A percentile compares a stretch with the other conserved stretches of the same genome.
phyloP scores from a whole-genome alignment of 768 basidiomycete species.

The Russula foetens region DNA sequence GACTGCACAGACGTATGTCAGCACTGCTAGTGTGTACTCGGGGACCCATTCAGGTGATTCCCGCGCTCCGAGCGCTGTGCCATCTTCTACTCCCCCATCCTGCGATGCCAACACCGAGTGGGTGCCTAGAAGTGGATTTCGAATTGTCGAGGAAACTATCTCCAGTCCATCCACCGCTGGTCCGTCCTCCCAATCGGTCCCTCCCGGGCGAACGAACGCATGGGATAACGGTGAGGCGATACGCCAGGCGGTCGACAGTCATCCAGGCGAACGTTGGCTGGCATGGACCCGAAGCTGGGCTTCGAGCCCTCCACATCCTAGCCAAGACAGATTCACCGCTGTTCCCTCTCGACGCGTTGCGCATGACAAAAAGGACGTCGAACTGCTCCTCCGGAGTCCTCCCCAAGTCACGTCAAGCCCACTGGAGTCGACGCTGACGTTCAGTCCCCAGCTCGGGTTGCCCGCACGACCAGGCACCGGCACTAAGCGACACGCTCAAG shows the following conservation, averaged over 20 bases:
- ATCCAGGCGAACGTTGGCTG: slow-evolving; percentile 14
- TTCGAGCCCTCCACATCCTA: slow-evolving; percentile 11
- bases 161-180: background rate
- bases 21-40: slow-evolving; percentile 15
- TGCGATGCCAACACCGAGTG: slow-evolving; percentile 8
- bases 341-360: slow-evolving; percentile 29
- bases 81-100: background rate
- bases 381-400: slow-evolving; percentile 46
- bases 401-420: slow-evolving; percentile 48
- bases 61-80: background rate
- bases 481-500: background rate
- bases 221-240: slow-evolving; percentile 16
- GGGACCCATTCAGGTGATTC: slow-evolving; percentile 6
- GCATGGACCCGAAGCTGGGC: slow-evolving; percentile 22
- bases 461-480: background rate
- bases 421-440: slow-evolving; percentile 48
- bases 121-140: slow-evolving; percentile 32
- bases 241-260: slow-evolving; percentile 20
- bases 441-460: slow-evolving; percentile 23
- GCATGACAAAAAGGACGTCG: slow-evolving; percentile 25
- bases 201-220: slow-evolving; percentile 13
- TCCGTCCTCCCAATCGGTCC: background rate
- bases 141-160: slow-evolving; percentile 33
- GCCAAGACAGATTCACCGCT: slow-evolving; percentile 35
- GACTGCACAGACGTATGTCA: slow-evolving; percentile 7